phyloP scores from a whole-genome alignment of 1,284 basidiomycete species.

The Wallemia hederae region DNA sequence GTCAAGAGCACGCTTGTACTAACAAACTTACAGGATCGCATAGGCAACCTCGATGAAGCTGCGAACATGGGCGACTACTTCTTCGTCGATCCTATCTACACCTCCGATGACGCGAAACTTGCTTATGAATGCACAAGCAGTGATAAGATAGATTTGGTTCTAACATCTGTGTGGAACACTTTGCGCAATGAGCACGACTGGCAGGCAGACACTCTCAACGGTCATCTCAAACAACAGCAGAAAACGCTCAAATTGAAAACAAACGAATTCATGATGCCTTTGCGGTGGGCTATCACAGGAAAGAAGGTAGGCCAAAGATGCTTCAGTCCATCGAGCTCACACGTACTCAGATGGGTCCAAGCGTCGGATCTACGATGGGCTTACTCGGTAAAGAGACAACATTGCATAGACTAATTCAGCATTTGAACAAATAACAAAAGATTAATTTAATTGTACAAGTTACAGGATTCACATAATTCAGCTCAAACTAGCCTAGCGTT shows the following conservation, averaged over 20 bases:
- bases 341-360: slow-evolving; percentile 21
- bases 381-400: slow-evolving; percentile 17
- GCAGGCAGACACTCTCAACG: slow-evolving; percentile 18
- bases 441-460: background rate
- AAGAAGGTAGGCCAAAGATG: slow-evolving; percentile 27
- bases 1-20: background rate
- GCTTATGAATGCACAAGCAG: background rate
- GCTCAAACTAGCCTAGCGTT: background rate
- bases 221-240: slow-evolving; percentile 16
- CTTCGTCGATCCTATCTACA: slow-evolving; percentile 8
- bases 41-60: slow-evolving; percentile 10
- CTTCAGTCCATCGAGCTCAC: background rate
- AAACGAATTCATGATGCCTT: slow-evolving; percentile 33
- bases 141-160: background rate
- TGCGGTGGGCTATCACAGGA: slow-evolving; percentile 47
- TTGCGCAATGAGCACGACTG: slow-evolving; percentile 14
- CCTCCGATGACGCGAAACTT: background rate
- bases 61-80: slow-evolving; percentile 10
- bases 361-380: slow-evolving; percentile 21
- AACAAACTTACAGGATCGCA: slow-evolving; percentile 7
- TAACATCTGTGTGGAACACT: slow-evolving; percentile 2
- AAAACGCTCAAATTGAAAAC: slow-evolving; percentile 18
- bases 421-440: background rate
- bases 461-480: background rate
- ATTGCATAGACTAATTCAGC: background rate